Conservation (phyloP, 768 basidiomycete genomes). For the Suillus subaureus region DNA sequence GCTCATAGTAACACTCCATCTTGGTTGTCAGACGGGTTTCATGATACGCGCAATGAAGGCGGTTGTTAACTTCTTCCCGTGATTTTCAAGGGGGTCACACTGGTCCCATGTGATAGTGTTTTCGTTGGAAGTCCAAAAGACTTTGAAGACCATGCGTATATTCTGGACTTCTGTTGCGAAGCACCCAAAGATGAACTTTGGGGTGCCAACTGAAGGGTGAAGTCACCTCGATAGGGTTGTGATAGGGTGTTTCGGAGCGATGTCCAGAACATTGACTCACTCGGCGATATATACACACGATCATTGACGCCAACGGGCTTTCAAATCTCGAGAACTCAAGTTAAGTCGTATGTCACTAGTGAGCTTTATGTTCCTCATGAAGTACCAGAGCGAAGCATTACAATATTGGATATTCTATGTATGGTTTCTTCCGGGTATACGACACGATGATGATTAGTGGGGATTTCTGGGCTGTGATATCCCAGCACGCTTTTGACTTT, state of each 20-base stretch:
- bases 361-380: neutral
- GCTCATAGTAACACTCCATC: neutral
- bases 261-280: neutral
- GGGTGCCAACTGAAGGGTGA: neutral
- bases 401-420: neutral
- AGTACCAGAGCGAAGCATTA: neutral
- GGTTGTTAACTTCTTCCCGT: neutral
- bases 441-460: neutral
- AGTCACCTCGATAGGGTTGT: neutral
- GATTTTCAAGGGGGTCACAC: neutral
- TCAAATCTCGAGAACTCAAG: neutral
- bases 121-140: neutral
- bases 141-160: neutral
- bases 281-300: neutral
- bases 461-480: neutral
- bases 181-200: neutral
- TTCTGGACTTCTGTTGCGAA: neutral
- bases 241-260: constrained; percentile 1
- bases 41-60: neutral
- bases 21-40: neutral
- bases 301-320: neutral
- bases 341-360: neutral
- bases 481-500: neutral
- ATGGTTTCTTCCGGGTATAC: neutral
- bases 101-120: neutral